Percentiles rank a stretch among this genome's conserved stretches.
phyloP scores from a whole-genome alignment of 2,329 filamentous ascomycete species.

The Colletotrichum tofieldiae region DNA sequence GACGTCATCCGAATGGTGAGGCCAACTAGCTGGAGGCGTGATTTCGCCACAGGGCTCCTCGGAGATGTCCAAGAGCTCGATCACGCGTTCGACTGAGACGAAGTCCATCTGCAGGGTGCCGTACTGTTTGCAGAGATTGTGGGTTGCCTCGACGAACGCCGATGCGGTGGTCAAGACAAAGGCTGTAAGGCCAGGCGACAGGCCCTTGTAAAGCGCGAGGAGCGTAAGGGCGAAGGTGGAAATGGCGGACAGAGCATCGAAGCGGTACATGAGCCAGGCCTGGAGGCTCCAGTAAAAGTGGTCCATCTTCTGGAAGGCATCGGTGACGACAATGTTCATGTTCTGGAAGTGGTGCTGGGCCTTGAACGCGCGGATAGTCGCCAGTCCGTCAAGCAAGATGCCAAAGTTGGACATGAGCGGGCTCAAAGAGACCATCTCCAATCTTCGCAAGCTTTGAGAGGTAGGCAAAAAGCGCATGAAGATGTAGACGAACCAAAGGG shows the following conservation, averaged over 20 bases:
- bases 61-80: slow-evolving; percentile 85
- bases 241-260: slow-evolving; percentile 79
- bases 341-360: slow-evolving; percentile 86
- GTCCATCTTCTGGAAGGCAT: slow-evolving; percentile 94
- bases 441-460: slow-evolving; percentile 84
- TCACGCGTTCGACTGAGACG: slow-evolving; percentile 88
- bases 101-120: slow-evolving; percentile 93
- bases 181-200: slow-evolving; percentile 84
- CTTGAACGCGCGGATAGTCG: slow-evolving; percentile 87
- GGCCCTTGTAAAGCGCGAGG: slow-evolving; percentile 81
- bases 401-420: slow-evolving; percentile 95
- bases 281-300: slow-evolving; percentile 96
- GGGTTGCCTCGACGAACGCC: slow-evolving; percentile 79
- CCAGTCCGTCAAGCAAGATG: slow-evolving; percentile 86
- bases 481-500: slow-evolving; percentile 78
- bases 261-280: slow-evolving; percentile 87
- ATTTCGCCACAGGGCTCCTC: slow-evolving; percentile 79
- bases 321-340: slow-evolving; percentile 84
- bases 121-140: slow-evolving; percentile 83
- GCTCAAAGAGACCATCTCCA: slow-evolving; percentile 91
- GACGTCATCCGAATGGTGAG: slow-evolving; percentile 79
- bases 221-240: slow-evolving; percentile 83
- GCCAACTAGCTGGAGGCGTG: slow-evolving; percentile 83
- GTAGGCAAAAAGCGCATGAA: slow-evolving; percentile 86
- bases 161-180: slow-evolving; percentile 85